Evolutionary conservation across 108 stramenopile species (phyloP), one percentile per base, ranked within the genome.

Genomic region (Poteriospumella lacustris): DNA sequence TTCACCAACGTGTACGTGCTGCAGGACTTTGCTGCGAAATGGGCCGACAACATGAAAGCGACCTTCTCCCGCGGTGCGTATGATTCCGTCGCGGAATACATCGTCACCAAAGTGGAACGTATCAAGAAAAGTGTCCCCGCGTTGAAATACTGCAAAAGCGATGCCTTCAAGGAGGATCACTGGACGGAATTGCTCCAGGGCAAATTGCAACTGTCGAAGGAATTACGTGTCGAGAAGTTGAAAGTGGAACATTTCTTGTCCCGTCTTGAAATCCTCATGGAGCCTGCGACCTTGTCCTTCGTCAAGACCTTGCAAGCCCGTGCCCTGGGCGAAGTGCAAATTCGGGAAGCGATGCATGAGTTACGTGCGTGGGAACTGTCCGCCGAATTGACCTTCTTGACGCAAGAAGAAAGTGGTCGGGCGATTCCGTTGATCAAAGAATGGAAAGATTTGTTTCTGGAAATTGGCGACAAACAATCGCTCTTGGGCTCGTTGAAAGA

Each of bases 401-500:
- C 81, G 31, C 84, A 85, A 73, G 87, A 88, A 42, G 73, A 85
- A 34, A 58, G 58, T 26, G 81, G 86, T 0, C 33, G 81, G 19
- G 56, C 47, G 2, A 88, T 85, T 12, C 77, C 86, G 42, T 80
- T 90, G 58, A 87, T 90, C 80, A 76, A 78, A n/a, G 85, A 89
- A 43, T 90, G 89, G 89, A 80, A 80, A 38, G 88, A 89, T 40
- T 42, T 88, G 29, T 86, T 90, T 77, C 75, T 88, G 2, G 89
- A 86, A 40, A 81, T 90, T 9, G 89, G 89, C n/a, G 89, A 90
- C 87, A 89, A 90, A 60, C 88, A 89, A 76, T 83, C 81, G 26
- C 87, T 90, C 2, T 58, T 90, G 40, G 79, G 77, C 1, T 85
- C 84, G 28, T 81, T 90, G 0, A 87, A 88, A 36, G 88, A 89